These are phyloP conservation scores for Erigeron philadelphicus DNA, from an alignment of 140 eudicot species.

Conservation along the genomic window DNA sequence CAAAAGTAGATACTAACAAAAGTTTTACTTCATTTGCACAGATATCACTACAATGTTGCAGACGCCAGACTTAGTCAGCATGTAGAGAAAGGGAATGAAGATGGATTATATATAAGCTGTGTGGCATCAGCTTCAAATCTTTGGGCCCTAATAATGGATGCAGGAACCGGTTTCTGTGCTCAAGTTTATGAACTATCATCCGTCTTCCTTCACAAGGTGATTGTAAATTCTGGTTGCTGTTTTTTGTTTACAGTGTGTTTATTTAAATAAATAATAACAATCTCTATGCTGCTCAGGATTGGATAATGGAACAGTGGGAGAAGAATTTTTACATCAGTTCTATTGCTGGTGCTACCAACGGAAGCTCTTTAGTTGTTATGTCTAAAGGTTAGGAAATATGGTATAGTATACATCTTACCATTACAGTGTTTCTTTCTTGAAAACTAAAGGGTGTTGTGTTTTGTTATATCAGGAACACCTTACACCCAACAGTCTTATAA, in stretches of 20 bases:
- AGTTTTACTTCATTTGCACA: conserved; percentile 15
- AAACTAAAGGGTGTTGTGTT: background rate
- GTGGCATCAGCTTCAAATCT: conserved; percentile 83
- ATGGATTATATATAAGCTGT: conserved; percentile 81
- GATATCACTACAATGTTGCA: conserved; percentile 42
- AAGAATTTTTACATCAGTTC: conserved; percentile 74
- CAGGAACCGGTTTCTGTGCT: conserved; percentile 75
- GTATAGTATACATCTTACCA: background rate
- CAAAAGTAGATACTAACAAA: background rate
- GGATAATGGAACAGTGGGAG: conserved; percentile 91
- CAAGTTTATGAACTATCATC: conserved; percentile 76
- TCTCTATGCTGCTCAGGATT: conserved; percentile 35
- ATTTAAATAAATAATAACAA: conserved; percentile 9
- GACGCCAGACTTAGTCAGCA: conserved; percentile 48
- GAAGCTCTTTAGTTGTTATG: conserved; percentile 83
- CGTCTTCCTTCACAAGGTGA: conserved; percentile 38
- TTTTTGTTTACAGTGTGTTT: background rate
- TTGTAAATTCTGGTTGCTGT: conserved; percentile 3
- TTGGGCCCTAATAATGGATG: conserved; percentile 97
- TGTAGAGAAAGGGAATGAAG: conserved; percentile 90
- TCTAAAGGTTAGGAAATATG: conserved; percentile 58
- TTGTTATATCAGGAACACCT: conserved; percentile 30
- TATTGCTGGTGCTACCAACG: conserved; percentile 73
- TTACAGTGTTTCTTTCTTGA: background rate
- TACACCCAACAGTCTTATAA: conserved; percentile 41